Evolutionary conservation across 257 asterid genomes (phyloP).

Genomic region (Solanum corneliomulleri): DNA sequence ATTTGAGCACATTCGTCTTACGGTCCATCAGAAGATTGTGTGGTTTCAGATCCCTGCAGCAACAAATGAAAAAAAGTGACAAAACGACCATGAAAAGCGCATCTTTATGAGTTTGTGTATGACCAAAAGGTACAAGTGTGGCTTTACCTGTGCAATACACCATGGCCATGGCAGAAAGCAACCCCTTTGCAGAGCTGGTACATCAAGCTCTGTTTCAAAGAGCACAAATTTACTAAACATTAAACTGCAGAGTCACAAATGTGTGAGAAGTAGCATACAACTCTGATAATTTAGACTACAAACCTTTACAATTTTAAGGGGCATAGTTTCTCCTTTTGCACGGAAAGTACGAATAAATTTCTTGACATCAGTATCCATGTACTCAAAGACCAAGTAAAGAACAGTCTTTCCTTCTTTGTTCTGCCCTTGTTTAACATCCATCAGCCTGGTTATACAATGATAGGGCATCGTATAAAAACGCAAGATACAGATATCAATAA

Average conservation of each 20-base stretch:
- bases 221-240: background rate
- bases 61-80: background rate
- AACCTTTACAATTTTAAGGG: constrained; percentile 50
- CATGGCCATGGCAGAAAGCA: constrained; percentile 96
- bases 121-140: background rate
- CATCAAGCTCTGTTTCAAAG: constrained; percentile 59
- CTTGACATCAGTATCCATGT: constrained; percentile 90
- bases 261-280: background rate
- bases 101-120: background rate
- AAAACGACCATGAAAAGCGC: background rate
- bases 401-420: constrained; percentile 90
- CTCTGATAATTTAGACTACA: background rate
- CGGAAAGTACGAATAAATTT: constrained; percentile 76
- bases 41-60: constrained; percentile 84
- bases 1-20: constrained; percentile 81
- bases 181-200: constrained; percentile 95
- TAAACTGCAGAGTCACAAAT: background rate
- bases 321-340: constrained; percentile 32
- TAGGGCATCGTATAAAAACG: background rate
- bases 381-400: constrained; percentile 81
- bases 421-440: constrained; percentile 87
- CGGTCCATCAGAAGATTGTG: constrained; percentile 96
- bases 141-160: constrained; percentile 73
- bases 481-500: background rate
- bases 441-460: constrained; percentile 30